Base-by-base conservation (phyloP, 805 yeast species). In the Candida pseudofarinosa region DNA sequence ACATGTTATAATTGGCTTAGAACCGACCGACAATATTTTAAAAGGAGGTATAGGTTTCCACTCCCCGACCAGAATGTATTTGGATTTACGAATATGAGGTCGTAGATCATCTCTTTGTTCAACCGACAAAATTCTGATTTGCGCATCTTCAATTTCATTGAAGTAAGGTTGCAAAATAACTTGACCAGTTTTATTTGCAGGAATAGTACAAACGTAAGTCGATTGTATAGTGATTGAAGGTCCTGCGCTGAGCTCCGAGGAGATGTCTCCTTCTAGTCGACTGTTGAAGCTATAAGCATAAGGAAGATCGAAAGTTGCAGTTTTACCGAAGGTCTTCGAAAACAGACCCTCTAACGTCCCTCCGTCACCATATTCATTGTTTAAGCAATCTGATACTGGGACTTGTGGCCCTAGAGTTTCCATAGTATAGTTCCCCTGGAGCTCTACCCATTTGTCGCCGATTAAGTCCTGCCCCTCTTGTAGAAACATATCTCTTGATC, bases 381-480 rank as follows among this genome's bases (percentile, higher is more conserved):
- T 46, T 32, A 55, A 50, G 33, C 61, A 57, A 28, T 54, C 59
- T 1, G 57, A 45, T 7, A 54, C 18, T 0, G 63, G 56, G 3
- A 37, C 7, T 4, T 33, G 33, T 5, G 44, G 44, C 3, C 56
- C 56, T 10, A 35, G 14, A 6, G 19, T 40, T 5, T 33, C 18
- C n/a, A n/a, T 30, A 2, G 35, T 10, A 10, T 31, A 35, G 7
- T 41, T 38, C 15, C 35, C 35, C 17, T 34, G 14, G 35, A 51
- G 38, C 43, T 58, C 53, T 16, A 42, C 31, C 62, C 62, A 58
- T 12, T 41, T 46, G 31, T 44, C 18, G 19, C 34, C 35, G 15
- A 46, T 38, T 17, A 41, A 26, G 17, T 26, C 19, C 13, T 19
- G 20, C 26, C 40, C 32, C 2, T 37, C 40, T 4, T 23, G 23